Evolutionary conservation across 768 basidiomycete genomes (phyloP).

Genomic region (Tricholoma flavovirens): DNA sequence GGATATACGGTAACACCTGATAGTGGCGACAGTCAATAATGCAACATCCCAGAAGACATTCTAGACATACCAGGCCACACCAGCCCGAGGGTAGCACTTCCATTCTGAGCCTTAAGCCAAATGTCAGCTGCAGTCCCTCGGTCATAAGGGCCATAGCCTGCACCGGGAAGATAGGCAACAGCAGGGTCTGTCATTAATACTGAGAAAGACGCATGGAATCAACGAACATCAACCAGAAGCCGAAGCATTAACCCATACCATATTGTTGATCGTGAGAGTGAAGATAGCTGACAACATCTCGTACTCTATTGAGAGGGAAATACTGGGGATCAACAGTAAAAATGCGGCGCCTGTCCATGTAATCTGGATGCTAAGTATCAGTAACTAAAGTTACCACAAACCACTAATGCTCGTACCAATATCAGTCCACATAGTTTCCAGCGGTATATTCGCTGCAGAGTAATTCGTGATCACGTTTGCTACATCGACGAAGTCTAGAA

Average conservation of each 20-base stretch:
- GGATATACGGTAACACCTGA: slow-evolving; percentile 53
- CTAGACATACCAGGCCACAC: slow-evolving; percentile 53
- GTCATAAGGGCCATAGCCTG: slow-evolving; percentile 48
- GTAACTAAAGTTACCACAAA: background rate
- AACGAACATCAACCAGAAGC: background rate
- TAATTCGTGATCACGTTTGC: slow-evolving; percentile 59
- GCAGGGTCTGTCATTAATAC: slow-evolving; percentile 76
- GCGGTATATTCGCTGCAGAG: slow-evolving; percentile 53
- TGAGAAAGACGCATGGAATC: slow-evolving; percentile 17
- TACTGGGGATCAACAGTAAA: slow-evolving; percentile 67
- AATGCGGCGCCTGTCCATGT: slow-evolving; percentile 61
- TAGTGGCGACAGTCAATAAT: background rate
- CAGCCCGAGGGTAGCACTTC: slow-evolving; percentile 48
- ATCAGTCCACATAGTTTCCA: slow-evolving; percentile 80
- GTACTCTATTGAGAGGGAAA: slow-evolving; percentile 58
- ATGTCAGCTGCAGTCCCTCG: slow-evolving; percentile 48
- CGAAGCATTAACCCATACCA: slow-evolving; percentile 29
- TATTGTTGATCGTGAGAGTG: slow-evolving; percentile 56
- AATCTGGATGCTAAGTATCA: slow-evolving; percentile 35
- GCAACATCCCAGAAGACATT: background rate
- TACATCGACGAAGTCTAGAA: slow-evolving; percentile 54
- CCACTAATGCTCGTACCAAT: slow-evolving; percentile 37
- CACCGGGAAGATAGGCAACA: slow-evolving; percentile 43
- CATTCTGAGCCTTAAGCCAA: slow-evolving; percentile 60
- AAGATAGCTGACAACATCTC: slow-evolving; percentile 58